Conservation (phyloP, 2,329 filamentous ascomycete species). For the Colletotrichum phormii region DNA sequence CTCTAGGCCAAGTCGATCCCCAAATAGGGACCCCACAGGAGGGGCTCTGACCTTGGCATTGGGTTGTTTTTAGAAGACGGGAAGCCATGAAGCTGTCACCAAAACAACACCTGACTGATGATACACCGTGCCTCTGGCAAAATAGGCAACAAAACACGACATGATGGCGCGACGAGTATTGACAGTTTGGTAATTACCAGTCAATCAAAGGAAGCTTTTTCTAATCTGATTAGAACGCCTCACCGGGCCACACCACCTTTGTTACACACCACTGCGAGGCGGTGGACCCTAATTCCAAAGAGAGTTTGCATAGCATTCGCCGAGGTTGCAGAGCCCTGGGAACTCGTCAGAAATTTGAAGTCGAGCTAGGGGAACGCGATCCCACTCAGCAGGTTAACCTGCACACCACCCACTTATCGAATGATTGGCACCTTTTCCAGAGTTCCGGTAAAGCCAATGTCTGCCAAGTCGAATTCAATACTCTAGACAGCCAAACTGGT, state of each 20-base stretch:
- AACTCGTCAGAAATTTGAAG: background rate
- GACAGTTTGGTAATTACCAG: background rate
- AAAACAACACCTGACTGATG: background rate
- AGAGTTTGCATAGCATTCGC: constrained; percentile 3
- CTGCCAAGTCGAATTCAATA: constrained; percentile 8
- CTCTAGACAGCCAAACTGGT: background rate
- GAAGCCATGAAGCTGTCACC: background rate
- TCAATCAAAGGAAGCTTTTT: background rate
- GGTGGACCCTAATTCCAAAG: constrained; percentile 2
- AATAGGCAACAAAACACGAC: background rate
- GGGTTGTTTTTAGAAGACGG: constrained; percentile 24
- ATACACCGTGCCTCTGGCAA: background rate
- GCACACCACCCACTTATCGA: background rate
- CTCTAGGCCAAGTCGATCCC: constrained; percentile 15
- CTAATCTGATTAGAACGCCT: background rate
- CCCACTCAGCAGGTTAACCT: background rate
- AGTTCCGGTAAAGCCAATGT: constrained; percentile 7
- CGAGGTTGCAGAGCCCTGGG: background rate
- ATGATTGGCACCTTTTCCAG: background rate
- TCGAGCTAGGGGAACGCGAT: background rate
- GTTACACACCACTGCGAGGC: background rate
- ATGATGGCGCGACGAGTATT: background rate
- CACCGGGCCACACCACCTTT: background rate
- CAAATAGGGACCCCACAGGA: background rate
- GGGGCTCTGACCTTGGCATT: constrained; percentile 1